phyloP scores from a whole-genome alignment of 1,284 basidiomycete species.

The Gymnopus androsaceus region DNA sequence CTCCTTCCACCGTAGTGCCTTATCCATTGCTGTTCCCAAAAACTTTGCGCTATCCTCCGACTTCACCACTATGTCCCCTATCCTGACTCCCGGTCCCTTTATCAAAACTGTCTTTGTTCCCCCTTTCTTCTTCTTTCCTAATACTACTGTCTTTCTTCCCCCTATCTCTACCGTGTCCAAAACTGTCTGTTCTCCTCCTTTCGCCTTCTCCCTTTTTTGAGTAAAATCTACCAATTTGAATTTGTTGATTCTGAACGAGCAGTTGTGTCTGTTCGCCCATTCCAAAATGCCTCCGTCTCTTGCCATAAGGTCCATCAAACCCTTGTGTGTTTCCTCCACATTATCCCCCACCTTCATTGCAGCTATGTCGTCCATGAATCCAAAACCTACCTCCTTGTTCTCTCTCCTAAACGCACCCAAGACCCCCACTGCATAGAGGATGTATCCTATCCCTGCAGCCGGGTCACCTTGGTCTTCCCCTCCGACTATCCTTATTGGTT shows the following conservation, averaged over 20 bases:
- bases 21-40: not conserved
- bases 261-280: constrained; percentile 2
- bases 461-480: constrained; percentile 34
- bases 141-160: not conserved
- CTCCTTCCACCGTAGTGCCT: not conserved
- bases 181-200: not conserved
- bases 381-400: not conserved
- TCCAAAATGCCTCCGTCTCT: not conserved
- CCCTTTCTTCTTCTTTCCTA: not conserved
- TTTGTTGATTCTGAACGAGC: not conserved
- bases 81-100: not conserved
- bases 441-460: constrained; percentile 19
- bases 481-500: constrained; percentile 26
- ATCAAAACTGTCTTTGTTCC: not conserved
- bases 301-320: not conserved
- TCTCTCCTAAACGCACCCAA: not conserved
- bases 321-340: not conserved
- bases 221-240: constrained; percentile 1
- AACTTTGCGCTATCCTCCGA: not conserved
- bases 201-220: not conserved
- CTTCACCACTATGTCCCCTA: not conserved
- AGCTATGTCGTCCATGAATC: constrained; percentile 10
- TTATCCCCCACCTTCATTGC: not conserved
- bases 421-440: constrained; percentile 3
- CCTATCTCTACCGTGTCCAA: no score